Conservation (phyloP, 495 filamentous ascomycete species). For the Podospora pseudopauciseta region DNA sequence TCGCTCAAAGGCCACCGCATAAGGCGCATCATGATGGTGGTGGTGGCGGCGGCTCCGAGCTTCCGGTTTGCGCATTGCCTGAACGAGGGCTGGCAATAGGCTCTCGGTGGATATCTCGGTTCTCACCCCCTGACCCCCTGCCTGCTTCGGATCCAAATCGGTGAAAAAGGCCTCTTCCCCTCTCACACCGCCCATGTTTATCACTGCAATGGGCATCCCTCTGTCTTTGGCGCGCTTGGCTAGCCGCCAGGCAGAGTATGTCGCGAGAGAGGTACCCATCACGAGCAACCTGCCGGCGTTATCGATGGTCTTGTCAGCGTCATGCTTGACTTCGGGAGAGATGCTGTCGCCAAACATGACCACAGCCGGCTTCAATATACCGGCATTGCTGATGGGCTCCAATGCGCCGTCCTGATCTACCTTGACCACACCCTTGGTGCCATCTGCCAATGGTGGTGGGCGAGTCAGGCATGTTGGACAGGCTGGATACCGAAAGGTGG, state of each 20-base stretch:
- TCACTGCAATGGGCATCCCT: constrained; percentile 78
- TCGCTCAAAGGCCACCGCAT: neutral
- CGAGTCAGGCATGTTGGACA: constrained; percentile 74
- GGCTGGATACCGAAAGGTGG: constrained; percentile 84
- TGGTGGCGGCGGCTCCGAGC: neutral
- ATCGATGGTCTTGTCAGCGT: constrained; percentile 79
- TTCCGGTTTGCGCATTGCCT: constrained; percentile 29
- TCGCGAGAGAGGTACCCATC: constrained; percentile 84
- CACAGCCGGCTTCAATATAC: constrained; percentile 85
- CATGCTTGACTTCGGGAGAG: constrained; percentile 56
- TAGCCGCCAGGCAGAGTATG: constrained; percentile 90
- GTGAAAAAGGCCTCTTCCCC: constrained; percentile 70
- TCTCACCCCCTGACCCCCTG: constrained; percentile 47
- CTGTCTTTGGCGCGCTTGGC: constrained; percentile 76
- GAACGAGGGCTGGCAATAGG: constrained; percentile 52
- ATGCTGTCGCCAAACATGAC: constrained; percentile 97
- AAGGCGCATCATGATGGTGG: neutral
- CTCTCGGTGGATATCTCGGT: constrained; percentile 53
- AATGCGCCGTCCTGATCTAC: constrained; percentile 81
- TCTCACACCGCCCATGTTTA: constrained; percentile 80
- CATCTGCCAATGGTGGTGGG: constrained; percentile 60
- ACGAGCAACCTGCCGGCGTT: constrained; percentile 70
- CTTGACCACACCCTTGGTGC: constrained; percentile 54
- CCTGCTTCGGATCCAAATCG: constrained; percentile 43
- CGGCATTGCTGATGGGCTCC: constrained; percentile 62